Percentiles rank a stretch among this genome's conserved stretches.
Evolutionary conservation across 2,329 filamentous ascomycete genomes (phyloP).

Genomic region (Colletotrichum abscissum): DNA sequence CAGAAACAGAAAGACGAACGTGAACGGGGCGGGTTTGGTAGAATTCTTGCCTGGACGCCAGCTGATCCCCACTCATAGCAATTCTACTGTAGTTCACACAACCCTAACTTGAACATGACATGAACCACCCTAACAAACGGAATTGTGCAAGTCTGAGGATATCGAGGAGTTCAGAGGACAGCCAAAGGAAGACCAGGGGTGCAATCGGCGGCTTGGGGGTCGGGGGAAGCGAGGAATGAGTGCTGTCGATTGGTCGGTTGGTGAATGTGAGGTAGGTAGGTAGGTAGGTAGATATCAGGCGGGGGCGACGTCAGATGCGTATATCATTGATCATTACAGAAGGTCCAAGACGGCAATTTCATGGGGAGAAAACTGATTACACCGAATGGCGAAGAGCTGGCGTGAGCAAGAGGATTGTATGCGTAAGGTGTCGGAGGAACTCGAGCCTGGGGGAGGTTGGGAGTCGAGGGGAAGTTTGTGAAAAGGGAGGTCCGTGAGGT

Average conservation of each 20-base stretch:
- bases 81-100: constrained; percentile 40
- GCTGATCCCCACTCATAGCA: constrained; percentile 75
- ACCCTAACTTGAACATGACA: constrained; percentile 37
- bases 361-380: constrained; percentile 19
- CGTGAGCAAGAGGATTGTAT: constrained; percentile 8
- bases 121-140: constrained; percentile 26
- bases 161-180: background rate
- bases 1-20: constrained; percentile 34
- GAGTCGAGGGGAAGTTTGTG: constrained; percentile 14
- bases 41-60: constrained; percentile 61
- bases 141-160: background rate
- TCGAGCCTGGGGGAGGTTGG: constrained; percentile 18
- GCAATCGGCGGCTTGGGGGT: constrained; percentile 2
- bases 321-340: constrained; percentile 37
- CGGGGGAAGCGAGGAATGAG: background rate
- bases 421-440: background rate
- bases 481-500: constrained; percentile 26
- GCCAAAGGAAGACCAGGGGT: background rate
- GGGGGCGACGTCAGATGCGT: constrained; percentile 32
- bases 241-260: constrained; percentile 19
- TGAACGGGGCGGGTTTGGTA: constrained; percentile 33
- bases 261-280: constrained; percentile 15
- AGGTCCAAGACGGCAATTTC: constrained; percentile 26
- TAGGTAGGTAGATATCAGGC: constrained; percentile 11
- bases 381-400: constrained; percentile 9